Evolutionary conservation across 1,284 basidiomycete genomes (phyloP), one percentile per base, ranked within the genome.

Genomic region (Fomes fomentarius): DNA sequence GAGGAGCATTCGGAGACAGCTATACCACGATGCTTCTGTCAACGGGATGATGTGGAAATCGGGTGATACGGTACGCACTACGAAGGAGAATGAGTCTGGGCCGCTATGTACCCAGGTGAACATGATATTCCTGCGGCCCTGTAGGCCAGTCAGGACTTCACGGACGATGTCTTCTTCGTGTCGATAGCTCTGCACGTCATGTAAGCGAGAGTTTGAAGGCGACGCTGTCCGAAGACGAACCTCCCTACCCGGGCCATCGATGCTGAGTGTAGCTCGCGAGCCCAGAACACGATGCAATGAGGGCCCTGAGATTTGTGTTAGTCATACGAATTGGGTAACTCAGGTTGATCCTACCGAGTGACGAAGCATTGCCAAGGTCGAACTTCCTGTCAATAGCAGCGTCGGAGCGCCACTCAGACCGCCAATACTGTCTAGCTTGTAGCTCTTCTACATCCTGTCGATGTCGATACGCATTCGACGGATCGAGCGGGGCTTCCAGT

Each of bases 81-180:
- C 56, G 51, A 71, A 74, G 9, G 62, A 64, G 43, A 63, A 66
- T 2, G 50, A 50, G 3, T 63, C 26, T 3, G 60, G 41, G 1
- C 65, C 68, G 55, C 66, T 69, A 40, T 69, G 71, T 67, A 58
- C 33, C 69, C 76, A 83, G 50, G 69, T 69, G 14, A 89, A 70
- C 61, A 90, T 69, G 42, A 86, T 70, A 56, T 85, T 91, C 39
- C 76, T 77, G 50, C 79, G 76, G 0, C 89, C 89, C 76, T 91
- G 88, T 4, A 92, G 70, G 21, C 81, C 81, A 66, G 89, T 87
- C 14, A 92, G 72, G 2, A 91, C 74, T 62, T 93, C 91, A 8
- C 90, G 80, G 10, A 89, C 84, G 33, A 84, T 83, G 58, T 91
- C 84, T 43, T 83, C 77, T 70, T 93, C 91, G 48, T 84, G 69